Evolutionary conservation across 768 basidiomycete species (phyloP).

Genomic region (Auriscalpium orientale): DNA sequence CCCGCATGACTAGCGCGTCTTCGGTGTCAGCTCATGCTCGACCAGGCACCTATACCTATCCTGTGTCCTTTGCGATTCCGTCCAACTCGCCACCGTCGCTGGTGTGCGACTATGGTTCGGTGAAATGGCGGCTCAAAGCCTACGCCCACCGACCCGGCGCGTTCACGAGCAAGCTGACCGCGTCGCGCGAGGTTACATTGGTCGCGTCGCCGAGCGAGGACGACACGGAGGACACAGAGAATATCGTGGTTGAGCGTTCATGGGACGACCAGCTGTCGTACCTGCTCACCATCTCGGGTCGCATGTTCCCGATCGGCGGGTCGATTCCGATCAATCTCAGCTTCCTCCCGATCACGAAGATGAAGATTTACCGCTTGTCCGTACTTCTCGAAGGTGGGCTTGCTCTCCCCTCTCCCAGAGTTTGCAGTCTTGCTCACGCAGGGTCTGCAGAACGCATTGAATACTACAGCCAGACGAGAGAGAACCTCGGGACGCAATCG

Average conservation of each 20-base stretch:
- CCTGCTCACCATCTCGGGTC: slow-evolving; percentile 62
- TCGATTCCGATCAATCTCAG: slow-evolving; percentile 72
- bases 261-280: slow-evolving; percentile 91
- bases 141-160: slow-evolving; percentile 78
- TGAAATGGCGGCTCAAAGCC: slow-evolving; percentile 76
- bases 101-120: slow-evolving; percentile 64
- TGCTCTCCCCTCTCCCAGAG: not conserved
- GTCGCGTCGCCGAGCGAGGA: slow-evolving; percentile 75
- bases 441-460: slow-evolving; percentile 69
- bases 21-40: not conserved
- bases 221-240: slow-evolving; percentile 75
- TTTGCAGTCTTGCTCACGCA: not conserved
- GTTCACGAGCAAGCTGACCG: slow-evolving; percentile 63
- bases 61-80: slow-evolving; percentile 86
- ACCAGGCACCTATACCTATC: slow-evolving; percentile 86
- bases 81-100: slow-evolving; percentile 71
- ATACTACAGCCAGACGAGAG: slow-evolving; percentile 65
- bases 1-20: not conserved
- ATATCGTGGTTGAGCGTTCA: slow-evolving; percentile 75
- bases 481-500: slow-evolving; percentile 64
- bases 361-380: slow-evolving; percentile 69
- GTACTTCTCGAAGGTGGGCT: slow-evolving; percentile 74
- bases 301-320: slow-evolving; percentile 79
- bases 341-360: slow-evolving; percentile 75
- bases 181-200: slow-evolving; percentile 65